These are phyloP conservation scores for Tuber magnatum DNA, from an alignment of 495 filamentous ascomycete species.

Conservation along the genomic window DNA sequence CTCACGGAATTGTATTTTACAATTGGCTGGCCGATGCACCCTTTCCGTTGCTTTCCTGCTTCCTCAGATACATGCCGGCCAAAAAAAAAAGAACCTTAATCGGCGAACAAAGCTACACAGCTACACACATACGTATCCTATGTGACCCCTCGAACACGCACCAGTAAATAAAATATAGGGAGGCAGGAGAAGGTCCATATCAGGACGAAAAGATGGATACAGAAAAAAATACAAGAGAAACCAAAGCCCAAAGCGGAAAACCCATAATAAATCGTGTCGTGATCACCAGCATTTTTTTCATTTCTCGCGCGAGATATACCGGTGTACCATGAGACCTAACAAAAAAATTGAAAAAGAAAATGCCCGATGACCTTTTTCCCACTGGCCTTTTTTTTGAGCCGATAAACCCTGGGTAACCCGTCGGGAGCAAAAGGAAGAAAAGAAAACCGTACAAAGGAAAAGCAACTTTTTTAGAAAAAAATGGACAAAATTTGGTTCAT, in stretches of 20 bases:
- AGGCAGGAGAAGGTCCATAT: neutral
- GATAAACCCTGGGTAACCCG: conserved; percentile 29
- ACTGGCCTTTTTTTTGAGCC: conserved; percentile 27
- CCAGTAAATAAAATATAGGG: conserved; percentile 1
- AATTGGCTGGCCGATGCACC: neutral
- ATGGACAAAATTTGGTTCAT: conserved; percentile 37
- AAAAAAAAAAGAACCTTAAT: conserved; percentile 2
- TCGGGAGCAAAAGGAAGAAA: conserved; percentile 17
- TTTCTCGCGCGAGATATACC: conserved; percentile 23
- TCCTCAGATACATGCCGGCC: neutral
- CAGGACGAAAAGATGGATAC: conserved; percentile 3
- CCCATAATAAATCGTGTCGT: conserved; percentile 33
- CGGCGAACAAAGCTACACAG: conserved; percentile 6
- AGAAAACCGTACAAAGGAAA: conserved; percentile 33
- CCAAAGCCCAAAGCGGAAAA: conserved; percentile 33
- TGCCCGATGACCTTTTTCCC: conserved; percentile 28
- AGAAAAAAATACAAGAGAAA: conserved; percentile 32
- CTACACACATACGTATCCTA: conserved; percentile 3
- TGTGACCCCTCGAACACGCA: conserved; percentile 2
- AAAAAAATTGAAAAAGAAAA: conserved; percentile 26
- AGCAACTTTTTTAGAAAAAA: conserved; percentile 33
- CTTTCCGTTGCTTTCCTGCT: neutral
- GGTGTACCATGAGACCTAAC: conserved; percentile 25
- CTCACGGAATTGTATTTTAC: neutral
- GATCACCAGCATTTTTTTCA: conserved; percentile 31